Evolutionary conservation across 352 stramenopile species (phyloP).

Genomic region (Globisporangium paddicum): DNA sequence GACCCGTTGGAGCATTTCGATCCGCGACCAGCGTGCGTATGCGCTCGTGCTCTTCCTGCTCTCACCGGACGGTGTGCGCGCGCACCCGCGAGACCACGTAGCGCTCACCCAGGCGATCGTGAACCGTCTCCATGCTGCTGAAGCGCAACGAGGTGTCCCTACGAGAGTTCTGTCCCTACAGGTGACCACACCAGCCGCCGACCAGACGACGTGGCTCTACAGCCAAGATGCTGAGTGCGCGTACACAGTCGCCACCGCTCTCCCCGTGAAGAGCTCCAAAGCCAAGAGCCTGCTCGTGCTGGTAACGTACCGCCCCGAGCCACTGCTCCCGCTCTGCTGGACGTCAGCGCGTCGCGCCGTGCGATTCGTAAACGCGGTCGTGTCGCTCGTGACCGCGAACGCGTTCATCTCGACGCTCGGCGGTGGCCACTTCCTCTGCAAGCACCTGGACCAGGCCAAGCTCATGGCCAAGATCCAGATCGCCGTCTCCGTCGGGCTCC

Average conservation of each 20-base stretch:
- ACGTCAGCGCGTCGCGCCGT: constrained; percentile 58
- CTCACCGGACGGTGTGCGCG: not conserved
- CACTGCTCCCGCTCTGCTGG: constrained; percentile 53
- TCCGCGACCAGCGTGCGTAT: constrained; percentile 6
- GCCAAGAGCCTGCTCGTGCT: constrained; percentile 21
- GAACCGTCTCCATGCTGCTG: not conserved
- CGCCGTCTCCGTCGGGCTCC: constrained; percentile 60
- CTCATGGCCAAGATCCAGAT: constrained; percentile 78
- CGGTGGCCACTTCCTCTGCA: constrained; percentile 75
- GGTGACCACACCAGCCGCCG: not conserved
- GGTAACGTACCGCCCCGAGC: constrained; percentile 40
- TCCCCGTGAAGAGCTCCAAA: not conserved
- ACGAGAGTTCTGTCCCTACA: not conserved
- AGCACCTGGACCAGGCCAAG: constrained; percentile 65
- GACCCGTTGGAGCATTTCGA: constrained; percentile 1
- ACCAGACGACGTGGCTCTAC: not conserved
- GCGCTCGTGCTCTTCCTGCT: constrained; percentile 5
- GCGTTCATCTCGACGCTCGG: constrained; percentile 82
- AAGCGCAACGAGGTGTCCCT: not conserved
- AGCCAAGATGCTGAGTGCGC: constrained; percentile 13
- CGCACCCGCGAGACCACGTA: constrained; percentile 1
- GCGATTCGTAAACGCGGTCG: constrained; percentile 57
- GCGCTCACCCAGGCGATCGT: not conserved
- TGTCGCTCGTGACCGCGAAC: constrained; percentile 76
- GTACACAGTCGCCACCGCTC: constrained; percentile 16